phyloP scores from a whole-genome alignment of 78 protist species.

The Polysphondylium violaceum region DNA sequence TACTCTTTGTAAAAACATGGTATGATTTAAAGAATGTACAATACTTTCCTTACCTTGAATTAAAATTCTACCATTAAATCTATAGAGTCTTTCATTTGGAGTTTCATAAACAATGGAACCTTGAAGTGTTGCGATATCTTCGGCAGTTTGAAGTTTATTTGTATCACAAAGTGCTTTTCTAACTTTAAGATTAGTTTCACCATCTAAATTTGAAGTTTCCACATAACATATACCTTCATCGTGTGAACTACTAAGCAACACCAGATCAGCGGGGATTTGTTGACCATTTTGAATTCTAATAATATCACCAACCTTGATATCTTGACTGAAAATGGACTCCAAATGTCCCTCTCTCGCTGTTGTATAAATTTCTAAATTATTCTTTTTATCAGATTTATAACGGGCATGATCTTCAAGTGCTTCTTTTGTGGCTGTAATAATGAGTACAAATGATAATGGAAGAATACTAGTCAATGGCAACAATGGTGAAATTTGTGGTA shows the following conservation, averaged over 20 bases:
- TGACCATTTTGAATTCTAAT: conserved; percentile 69
- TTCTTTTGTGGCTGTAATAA: conserved; percentile 81
- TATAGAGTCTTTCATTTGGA: conserved; percentile 73
- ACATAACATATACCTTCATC: conserved; percentile 81
- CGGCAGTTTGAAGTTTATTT: not conserved
- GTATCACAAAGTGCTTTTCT: conserved; percentile 58
- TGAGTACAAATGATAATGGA: conserved; percentile 87
- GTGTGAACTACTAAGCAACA: conserved; percentile 34
- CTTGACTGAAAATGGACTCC: conserved; percentile 48
- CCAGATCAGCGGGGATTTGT: conserved; percentile 77
- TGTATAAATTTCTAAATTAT: conserved; percentile 46
- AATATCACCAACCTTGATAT: conserved; percentile 77
- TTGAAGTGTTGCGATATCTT: conserved; percentile 41
- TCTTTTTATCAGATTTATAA: conserved; percentile 49
- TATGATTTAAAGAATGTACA: conserved; percentile 57
- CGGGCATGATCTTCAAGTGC: conserved; percentile 86
- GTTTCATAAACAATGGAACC: conserved; percentile 73
- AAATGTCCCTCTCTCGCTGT: conserved; percentile 34
- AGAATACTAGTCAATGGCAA: conserved; percentile 85
- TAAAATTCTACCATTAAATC: conserved; percentile 70
- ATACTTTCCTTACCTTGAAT: conserved; percentile 48
- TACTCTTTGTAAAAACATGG: conserved; percentile 77
- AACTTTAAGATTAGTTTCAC: conserved; percentile 81
- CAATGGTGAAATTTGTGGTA: conserved; percentile 87
- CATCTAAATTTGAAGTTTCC: conserved; percentile 82